Base-by-base conservation (phyloP, 305 asterid genomes). In the Fraxinus angustifolia region DNA sequence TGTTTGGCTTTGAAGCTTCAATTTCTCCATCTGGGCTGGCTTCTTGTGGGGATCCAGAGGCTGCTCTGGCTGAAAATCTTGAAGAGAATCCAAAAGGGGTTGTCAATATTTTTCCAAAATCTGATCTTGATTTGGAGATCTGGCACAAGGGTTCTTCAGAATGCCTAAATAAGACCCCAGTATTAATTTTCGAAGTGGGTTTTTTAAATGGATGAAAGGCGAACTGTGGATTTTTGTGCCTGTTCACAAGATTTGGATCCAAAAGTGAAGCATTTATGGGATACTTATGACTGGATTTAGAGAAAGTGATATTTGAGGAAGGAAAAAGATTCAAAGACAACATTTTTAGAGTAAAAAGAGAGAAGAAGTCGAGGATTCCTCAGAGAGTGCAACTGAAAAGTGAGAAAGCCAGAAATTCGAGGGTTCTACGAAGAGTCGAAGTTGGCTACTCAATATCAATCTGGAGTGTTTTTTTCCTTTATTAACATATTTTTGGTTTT, bases 271-370 rank as follows among this genome's bases (percentile, higher is more conserved):
- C 78, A 76, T 81, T 84, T 19, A 83, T 79, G 70, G 88, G 74
- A 80, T 75, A 74, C 78, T 79, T 88, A 48, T 12, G 45, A 48
- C 26, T 79, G 87, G 91, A 80, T 82, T 88, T 91, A 87, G 85
- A 87, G 91, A 90, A 56, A 79, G 87, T 36, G 91, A 88, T 80
- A 78, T 82, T 86, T 74, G 94, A 88, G 83, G 92, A 85, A 14
- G 97, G 92, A 65, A 91, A 88, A 84, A 90, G 89, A 87, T 90
- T 93, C 58, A 89, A 84, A 83, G 93, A 86, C 1, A 90, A 89
- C 97, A 93, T 94, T 85, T 86, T 88, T 35, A 16, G 73, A 65
- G 36, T 65, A 56, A 56, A 65, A 26, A 11, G 42, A 31, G 35
- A 30, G 17, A 70, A 70, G 75, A 8, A 70, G 19, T 68, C 36